A percentile compares a stretch with the other conserved stretches of the same genome.
These are phyloP conservation scores for Trichomonas vaginalis DNA, from an alignment of 208 protist species.

Conservation along the genomic window DNA sequence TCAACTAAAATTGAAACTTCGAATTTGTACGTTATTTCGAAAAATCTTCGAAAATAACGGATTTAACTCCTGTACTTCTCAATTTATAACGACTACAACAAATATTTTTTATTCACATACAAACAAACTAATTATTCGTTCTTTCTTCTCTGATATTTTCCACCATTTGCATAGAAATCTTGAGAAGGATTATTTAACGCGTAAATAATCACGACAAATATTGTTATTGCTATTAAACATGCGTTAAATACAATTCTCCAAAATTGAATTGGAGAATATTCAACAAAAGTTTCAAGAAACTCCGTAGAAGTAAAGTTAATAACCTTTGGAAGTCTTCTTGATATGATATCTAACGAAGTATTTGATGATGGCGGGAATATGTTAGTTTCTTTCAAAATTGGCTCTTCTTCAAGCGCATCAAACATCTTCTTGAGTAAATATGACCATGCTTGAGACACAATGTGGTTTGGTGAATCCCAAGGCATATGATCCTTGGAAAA, in stretches of 20 bases:
- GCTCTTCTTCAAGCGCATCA: not conserved
- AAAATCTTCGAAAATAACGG: too few species aligned
- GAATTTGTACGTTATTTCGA: too few species aligned
- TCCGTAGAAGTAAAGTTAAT: not conserved
- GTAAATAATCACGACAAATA: not conserved
- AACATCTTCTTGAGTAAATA: not conserved
- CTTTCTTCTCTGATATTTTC: not conserved
- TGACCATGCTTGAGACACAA: not conserved
- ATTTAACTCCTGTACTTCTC: too few species aligned
- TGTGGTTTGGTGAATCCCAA: not conserved
- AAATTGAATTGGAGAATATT: not conserved
- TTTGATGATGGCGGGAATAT: not conserved
- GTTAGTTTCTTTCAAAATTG: not conserved
- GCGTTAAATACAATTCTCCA: not conserved
- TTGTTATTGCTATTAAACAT: not conserved
- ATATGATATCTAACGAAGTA: not conserved
- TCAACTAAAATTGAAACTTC: too few species aligned
- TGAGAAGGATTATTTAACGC: not conserved
- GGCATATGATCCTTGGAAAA: not conserved
- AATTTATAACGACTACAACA: too few species aligned
- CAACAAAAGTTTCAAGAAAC: not conserved
- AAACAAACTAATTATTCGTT: too few species aligned
- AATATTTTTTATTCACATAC: too few species aligned
- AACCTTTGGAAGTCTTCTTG: not conserved
- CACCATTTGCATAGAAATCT: not conserved